Evolutionary conservation across 495 filamentous ascomycete species (phyloP), one percentile per base, ranked within the genome.

Genomic region (Letharia columbiana): DNA sequence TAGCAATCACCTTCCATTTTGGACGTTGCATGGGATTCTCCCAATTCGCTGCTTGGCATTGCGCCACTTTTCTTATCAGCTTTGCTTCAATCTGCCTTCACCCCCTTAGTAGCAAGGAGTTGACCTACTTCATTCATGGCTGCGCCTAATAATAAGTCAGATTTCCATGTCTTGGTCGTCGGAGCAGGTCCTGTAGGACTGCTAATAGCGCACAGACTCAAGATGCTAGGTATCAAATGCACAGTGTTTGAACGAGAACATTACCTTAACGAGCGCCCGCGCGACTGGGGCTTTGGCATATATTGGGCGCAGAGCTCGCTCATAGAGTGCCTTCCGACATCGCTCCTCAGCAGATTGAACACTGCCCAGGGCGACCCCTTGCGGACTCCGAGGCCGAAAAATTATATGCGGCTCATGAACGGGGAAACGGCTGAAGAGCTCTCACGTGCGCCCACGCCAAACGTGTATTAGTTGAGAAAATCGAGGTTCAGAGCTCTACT

Each of bases 201-300:
- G 42, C 70, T 79, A 2, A 65, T 78, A 20, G 79, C 78, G n/a
- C 79, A 82, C 50, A 75, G 75, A 8, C 73, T 83, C 61, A 79
- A 79, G 67, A 80, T 77, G 69, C 77, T 80, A 58, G 78, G 79
- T 23, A 79, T 86, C 41, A 69, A 76, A 28, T 80, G 76, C 63
- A 76, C 72, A 15, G 67, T 86, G 40, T 81, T 79, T 68, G 83
- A 86, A 69, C 75, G 76, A 49, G 74, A 82, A 57, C 33, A 64
- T 4, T 71, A 62, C 41, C 63, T 82, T 62, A 72, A 77, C 44
- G 15, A 66, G 10, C 78, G 78, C n/a, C 68, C 72, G 12, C 76
- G 83, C 6, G 82, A 86, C 71, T 86, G 84, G 84, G 82, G 79
- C 41, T 82, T 85, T 66, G 74, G 79, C 10, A 70, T 84, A 15